A percentile compares a stretch with the other conserved stretches of the same genome.
Conservation (phyloP, 257 asterid species). For the Nicotiana noctiflora region DNA sequence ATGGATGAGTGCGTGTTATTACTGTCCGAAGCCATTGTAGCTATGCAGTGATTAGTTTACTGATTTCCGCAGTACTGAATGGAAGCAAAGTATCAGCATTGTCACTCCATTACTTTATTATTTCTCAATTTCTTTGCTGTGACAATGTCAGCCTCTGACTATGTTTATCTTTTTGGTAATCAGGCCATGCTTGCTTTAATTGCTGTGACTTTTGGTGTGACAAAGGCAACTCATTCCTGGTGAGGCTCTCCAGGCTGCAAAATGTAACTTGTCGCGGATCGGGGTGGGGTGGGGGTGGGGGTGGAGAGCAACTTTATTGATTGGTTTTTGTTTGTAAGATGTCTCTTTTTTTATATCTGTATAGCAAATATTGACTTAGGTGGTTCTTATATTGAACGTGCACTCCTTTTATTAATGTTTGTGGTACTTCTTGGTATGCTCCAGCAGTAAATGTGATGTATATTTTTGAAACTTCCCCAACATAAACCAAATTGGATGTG, state of each 20-base stretch:
- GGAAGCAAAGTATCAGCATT: neutral
- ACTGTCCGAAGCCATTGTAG: neutral
- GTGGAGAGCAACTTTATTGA: neutral
- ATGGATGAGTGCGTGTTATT: neutral
- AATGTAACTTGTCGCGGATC: neutral
- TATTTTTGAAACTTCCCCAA: neutral
- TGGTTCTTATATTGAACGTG: neutral
- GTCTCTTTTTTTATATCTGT: neutral
- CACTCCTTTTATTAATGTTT: neutral
- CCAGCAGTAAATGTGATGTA: neutral
- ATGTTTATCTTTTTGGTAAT: neutral
- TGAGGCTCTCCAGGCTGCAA: conserved; percentile 20
- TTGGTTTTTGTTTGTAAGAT: neutral
- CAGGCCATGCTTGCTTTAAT: conserved; percentile 71
- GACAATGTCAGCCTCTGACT: neutral
- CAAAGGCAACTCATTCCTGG: conserved; percentile 56
- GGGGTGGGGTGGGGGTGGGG: neutral
- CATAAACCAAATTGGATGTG: neutral
- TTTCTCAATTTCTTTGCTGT: neutral
- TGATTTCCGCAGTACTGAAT: neutral
- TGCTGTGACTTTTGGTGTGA: conserved; percentile 73
- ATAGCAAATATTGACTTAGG: neutral
- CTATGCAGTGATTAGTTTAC: neutral
- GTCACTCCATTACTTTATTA: neutral
- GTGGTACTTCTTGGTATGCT: neutral